Evolutionary conservation across 805 yeast genomes (phyloP).

Genomic region (Lipomyces kockii): DNA sequence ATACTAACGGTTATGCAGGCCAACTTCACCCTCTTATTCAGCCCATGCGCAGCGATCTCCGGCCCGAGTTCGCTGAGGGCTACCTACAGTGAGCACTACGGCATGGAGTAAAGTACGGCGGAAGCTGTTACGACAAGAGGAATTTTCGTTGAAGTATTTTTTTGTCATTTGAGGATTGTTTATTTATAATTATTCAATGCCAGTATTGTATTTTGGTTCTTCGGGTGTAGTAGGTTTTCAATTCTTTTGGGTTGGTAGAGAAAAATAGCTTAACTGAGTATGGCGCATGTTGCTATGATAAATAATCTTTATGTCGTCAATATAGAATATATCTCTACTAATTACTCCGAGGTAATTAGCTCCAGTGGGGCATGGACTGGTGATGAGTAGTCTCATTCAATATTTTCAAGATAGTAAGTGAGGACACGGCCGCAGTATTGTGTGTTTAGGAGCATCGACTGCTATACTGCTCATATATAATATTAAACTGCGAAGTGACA

Average conservation of each 20-base stretch:
- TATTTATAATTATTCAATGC: background rate
- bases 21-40: constrained; percentile 86
- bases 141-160: constrained; percentile 20
- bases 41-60: constrained; percentile 82
- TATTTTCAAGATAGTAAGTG: no score
- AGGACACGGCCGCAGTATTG: no score
- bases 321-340: background rate
- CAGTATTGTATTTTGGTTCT: no score
- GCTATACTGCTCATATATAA: no score
- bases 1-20: constrained; percentile 40
- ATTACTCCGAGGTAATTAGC: background rate
- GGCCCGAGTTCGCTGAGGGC: constrained; percentile 68
- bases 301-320: background rate
- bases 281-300: constrained; percentile 6
- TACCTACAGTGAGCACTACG: constrained; percentile 35
- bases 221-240: constrained; percentile 24
- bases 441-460: no score
- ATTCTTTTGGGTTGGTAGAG: constrained; percentile 30
- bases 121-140: constrained; percentile 12
- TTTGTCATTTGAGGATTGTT: constrained; percentile 18
- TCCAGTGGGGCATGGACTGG: no score
- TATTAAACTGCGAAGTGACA: no score
- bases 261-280: constrained; percentile 13
- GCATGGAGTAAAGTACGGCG: constrained; percentile 23
- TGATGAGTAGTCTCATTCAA: no score